These are phyloP conservation scores for Solidago caesia DNA, from an alignment of 129 eudicot species.

Conservation along the genomic window DNA sequence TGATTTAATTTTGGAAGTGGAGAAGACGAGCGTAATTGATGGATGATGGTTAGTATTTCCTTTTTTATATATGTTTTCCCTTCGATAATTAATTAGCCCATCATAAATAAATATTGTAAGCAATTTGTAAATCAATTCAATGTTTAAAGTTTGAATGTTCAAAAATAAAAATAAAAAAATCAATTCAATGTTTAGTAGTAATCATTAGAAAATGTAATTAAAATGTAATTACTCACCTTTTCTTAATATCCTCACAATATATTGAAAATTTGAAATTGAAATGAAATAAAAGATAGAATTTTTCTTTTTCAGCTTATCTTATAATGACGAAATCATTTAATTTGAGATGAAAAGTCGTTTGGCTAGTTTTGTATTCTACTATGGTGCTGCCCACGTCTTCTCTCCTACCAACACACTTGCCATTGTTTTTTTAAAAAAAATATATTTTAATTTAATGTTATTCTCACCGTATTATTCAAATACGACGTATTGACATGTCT, in stretches of 20 bases:
- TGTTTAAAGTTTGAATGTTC: too few species aligned
- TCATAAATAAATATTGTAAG: neutral
- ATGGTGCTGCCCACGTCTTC: constrained; percentile 24
- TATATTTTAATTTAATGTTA: neutral
- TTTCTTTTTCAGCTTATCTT: too few species aligned
- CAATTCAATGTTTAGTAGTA: too few species aligned
- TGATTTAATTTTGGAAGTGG: constrained; percentile 29
- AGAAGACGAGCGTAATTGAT: constrained; percentile 32
- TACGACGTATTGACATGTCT: neutral
- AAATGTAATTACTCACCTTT: neutral
- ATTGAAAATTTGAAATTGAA: too few species aligned
- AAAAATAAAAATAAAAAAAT: too few species aligned
- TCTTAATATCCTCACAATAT: too few species aligned
- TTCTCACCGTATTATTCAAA: neutral
- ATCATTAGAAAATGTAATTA: neutral
- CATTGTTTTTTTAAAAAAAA: neutral
- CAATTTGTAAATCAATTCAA: neutral
- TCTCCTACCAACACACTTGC: neutral
- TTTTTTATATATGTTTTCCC: neutral
- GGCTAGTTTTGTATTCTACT: neutral
- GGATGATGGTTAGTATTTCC: constrained; percentile 34
- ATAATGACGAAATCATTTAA: too few species aligned
- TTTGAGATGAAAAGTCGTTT: neutral
- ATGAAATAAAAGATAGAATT: neutral
- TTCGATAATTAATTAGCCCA: neutral